Percentiles rank a stretch among this genome's conserved stretches.
phyloP scores from a whole-genome alignment of 176 grass and related monocot genomes.

The Sorghum bicolor region Sorghum_bicolor_NCBIv3 NC_012871.2:62730501-62731000 shows the following conservation, averaged over 20 bases:
- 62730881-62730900: too few species aligned
- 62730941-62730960: too few species aligned
- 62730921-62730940: too few species aligned
- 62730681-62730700: background rate
- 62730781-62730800: too few species aligned
- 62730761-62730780: background rate
- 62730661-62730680: background rate
- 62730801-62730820: too few species aligned
- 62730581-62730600: background rate
- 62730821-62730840: too few species aligned
- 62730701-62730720: background rate
- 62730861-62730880: too few species aligned
- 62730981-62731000: too few species aligned
- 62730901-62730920: too few species aligned
- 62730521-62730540: background rate
- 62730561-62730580: background rate
- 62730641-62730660: background rate
- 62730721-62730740: background rate
- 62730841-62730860: too few species aligned
- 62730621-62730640: background rate
- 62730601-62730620: background rate
- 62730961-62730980: too few species aligned
- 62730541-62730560: background rate
- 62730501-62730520: background rate
- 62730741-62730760: background rate